Evolutionary conservation across 1,139 yeast genomes (phyloP), one percentile per base, ranked within the genome.

Genomic region (Candida sanyaensis): DNA sequence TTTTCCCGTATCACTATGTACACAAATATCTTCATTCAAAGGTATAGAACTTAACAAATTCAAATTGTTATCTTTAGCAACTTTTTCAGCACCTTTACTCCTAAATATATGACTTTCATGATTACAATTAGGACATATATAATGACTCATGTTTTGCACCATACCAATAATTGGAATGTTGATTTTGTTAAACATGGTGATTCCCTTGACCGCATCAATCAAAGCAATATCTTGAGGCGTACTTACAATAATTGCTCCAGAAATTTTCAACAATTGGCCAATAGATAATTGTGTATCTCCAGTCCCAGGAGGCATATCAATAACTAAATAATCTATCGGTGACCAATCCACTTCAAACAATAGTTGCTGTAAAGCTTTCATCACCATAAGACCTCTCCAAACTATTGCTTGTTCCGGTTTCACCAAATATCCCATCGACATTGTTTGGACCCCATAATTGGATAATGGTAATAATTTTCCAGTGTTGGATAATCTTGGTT

Each of bases 281-380:
- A 90, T 75, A 0, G 96, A 87, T 48, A 89, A 71, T 59, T 89
- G 96, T 0, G 90, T 87, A 60, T 89, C 96, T 10, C 96, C 96
- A 0, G 96, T 89, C 4, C 96, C 96, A 0, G 96, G 96, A 1
- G 96, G 96, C 88, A 89, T 81, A 57, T 89, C 96, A 13, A 89
- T 71, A 1, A 89, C 84, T 46, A 89, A 70, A 28, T 83, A 77
- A 62, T 89, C 96, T 44, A 88, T 64, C n/a, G 69, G 64, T 7
- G 81, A 77, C 96, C 96, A 89, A 46, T 83, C 78, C 1, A 89
- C 96, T 48, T 89, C 96, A 56, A 86, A 88, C 21, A 89, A 64
- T 17, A 89, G 72, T 60, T 89, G 96, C 56, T 89, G 91, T 28
- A 89, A 65, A 0, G 96, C 96, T 62, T 89, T 89, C 83, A 88